Percentiles rank a stretch among this genome's conserved stretches.
Evolutionary conservation across 1,284 basidiomycete genomes (phyloP).

Genomic region (Cryptococcus floricola): DNA sequence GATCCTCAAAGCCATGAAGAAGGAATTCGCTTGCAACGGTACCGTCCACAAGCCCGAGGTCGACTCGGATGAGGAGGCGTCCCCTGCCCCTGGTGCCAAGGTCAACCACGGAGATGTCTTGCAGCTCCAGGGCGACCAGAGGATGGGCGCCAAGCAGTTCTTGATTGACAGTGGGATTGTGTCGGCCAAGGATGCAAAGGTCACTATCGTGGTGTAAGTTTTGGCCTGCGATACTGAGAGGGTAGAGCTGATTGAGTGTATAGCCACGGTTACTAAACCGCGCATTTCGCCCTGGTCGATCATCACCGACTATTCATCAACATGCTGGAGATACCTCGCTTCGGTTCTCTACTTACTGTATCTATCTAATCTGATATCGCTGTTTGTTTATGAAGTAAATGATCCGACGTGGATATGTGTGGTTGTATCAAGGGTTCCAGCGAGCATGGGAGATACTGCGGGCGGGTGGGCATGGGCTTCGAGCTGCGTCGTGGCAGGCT

Average conservation of each 20-base stretch:
- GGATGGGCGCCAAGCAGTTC: slow-evolving; percentile 83
- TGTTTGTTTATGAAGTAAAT: neutral
- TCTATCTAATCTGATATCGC: neutral
- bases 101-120: slow-evolving; percentile 97
- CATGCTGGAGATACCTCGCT: neutral
- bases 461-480: no score
- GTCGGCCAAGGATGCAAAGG: slow-evolving; percentile 50
- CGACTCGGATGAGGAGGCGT: slow-evolving; percentile 43
- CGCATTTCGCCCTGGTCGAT: neutral
- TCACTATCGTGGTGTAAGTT: slow-evolving; percentile 48
- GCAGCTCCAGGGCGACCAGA: slow-evolving; percentile 98
- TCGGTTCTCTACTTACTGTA: neutral
- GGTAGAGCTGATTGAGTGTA: neutral
- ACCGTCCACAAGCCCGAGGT: slow-evolving; percentile 65
- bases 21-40: slow-evolving; percentile 99
- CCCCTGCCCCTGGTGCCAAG: slow-evolving; percentile 52
- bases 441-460: no score
- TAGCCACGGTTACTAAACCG: slow-evolving; percentile 41
- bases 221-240: neutral
- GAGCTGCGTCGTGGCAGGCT: no score
- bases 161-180: slow-evolving; percentile 59
- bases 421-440: no score
- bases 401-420: no score
- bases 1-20: slow-evolving; percentile 98
- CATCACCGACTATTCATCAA: neutral